A percentile compares a stretch with the other conserved stretches of the same genome.
These are phyloP conservation scores for Blumeria graminis DNA, from an alignment of 2,329 filamentous ascomycete genomes.

Conservation along the genomic window DNA sequence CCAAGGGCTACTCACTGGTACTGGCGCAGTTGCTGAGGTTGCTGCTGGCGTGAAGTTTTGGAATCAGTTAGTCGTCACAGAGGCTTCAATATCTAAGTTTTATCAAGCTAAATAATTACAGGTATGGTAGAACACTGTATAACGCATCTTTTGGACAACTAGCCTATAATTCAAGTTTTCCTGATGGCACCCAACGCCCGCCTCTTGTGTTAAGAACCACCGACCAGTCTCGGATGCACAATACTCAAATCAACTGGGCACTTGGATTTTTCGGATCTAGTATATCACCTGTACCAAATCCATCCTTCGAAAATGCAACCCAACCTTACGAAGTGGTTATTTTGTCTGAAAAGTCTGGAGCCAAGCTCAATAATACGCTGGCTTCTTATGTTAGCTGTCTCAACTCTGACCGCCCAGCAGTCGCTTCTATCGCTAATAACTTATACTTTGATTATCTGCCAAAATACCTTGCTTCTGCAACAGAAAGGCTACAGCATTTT, in stretches of 20 bases:
- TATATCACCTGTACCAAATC: conserved; percentile 17
- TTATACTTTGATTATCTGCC: conserved; percentile 21
- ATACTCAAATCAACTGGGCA: conserved; percentile 28
- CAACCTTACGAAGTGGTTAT: conserved; percentile 25
- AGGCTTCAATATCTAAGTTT: not conserved
- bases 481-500: conserved; percentile 21
- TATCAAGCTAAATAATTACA: not conserved
- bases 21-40: conserved; percentile 26
- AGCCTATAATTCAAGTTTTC: conserved; percentile 21
- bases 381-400: conserved; percentile 26
- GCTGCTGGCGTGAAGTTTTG: conserved; percentile 25
- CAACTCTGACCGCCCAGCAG: conserved; percentile 10
- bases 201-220: conserved; percentile 29
- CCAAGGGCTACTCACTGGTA: conserved; percentile 21
- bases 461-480: conserved; percentile 22
- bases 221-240: conserved; percentile 26
- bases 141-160: conserved; percentile 23
- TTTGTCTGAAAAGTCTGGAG: conserved; percentile 18
- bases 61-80: conserved; percentile 14
- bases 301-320: conserved; percentile 18
- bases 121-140: conserved; percentile 28
- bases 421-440: conserved; percentile 17
- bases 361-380: conserved; percentile 26
- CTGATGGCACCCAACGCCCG: conserved; percentile 22
- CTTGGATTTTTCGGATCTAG: conserved; percentile 27